Conservation (phyloP, 1,284 basidiomycete species). For the Erythrobasidium hasegawianum region DNA sequence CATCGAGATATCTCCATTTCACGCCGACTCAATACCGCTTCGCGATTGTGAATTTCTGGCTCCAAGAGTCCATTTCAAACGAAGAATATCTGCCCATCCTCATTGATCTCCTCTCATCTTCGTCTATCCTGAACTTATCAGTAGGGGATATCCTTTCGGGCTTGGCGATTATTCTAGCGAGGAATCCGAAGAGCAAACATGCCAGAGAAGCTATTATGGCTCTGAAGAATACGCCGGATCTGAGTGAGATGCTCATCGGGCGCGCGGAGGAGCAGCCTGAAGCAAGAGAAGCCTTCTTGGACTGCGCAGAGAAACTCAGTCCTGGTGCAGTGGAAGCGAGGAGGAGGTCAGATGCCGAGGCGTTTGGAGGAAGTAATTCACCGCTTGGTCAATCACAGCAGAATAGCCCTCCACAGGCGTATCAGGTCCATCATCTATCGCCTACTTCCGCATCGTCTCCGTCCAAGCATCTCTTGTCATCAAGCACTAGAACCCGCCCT, state of each 20-base stretch:
- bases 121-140: conserved; percentile 81
- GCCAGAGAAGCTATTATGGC: conserved; percentile 1
- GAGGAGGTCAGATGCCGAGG: neutral
- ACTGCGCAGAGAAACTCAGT: neutral
- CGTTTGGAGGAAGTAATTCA: neutral
- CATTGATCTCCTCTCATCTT: conserved; percentile 65
- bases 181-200: neutral
- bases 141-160: conserved; percentile 82
- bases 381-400: neutral
- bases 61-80: conserved; percentile 74
- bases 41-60: conserved; percentile 75
- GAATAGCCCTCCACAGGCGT: too few relatives aligned
- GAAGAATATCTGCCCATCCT: conserved; percentile 74
- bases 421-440: neutral
- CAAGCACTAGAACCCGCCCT: neutral
- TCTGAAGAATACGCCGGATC: neutral
- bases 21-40: conserved; percentile 88
- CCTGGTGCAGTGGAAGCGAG: neutral
- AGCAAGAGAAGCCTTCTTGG: neutral
- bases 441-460: neutral
- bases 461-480: neutral
- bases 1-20: conserved; percentile 71
- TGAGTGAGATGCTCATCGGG: neutral
- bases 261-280: neutral
- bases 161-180: conserved; percentile 50